These are phyloP conservation scores for Scenedesmus sp. DNA, from an alignment of 163 green algal species.

Conservation along the genomic window DNA sequence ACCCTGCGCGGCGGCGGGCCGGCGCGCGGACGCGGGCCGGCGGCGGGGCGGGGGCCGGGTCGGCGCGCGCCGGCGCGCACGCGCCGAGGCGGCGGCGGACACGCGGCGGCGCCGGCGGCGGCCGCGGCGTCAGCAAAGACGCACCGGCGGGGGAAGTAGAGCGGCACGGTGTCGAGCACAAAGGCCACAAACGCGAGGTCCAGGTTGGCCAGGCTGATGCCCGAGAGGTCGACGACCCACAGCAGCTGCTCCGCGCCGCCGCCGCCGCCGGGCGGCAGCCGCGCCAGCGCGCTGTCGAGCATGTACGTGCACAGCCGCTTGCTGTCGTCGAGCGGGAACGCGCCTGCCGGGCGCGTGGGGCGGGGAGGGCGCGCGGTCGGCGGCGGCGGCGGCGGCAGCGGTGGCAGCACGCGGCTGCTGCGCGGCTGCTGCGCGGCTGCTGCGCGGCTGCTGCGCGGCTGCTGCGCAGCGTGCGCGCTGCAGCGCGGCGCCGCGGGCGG, in stretches of 20 bases:
- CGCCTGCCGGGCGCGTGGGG: slow-evolving; percentile 41
- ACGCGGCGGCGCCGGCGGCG: no score
- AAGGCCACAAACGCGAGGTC: slow-evolving; percentile 85
- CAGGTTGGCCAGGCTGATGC: slow-evolving; percentile 77
- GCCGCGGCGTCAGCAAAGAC: no score
- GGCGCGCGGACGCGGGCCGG: no score
- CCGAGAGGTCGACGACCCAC: slow-evolving; percentile 82
- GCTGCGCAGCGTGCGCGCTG: no score
- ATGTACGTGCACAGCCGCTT: slow-evolving; percentile 70
- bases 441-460: no score
- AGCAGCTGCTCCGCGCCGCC: slow-evolving; percentile 86
- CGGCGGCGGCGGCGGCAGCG: neutral
- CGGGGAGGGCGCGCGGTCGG: no score
- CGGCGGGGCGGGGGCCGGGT: no score
- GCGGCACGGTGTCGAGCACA: slow-evolving; percentile 76
- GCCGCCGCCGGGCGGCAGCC: slow-evolving; percentile 51
- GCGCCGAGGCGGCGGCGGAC: no score
- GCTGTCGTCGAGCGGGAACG: slow-evolving; percentile 64
- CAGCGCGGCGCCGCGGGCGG: no score
- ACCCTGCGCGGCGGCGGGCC: no score
- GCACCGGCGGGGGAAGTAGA: slow-evolving; percentile 61
- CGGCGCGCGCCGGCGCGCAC: no score
- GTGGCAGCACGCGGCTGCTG: neutral
- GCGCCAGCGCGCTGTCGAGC: slow-evolving; percentile 68
- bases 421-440: no score